Percentiles rank a stretch among this genome's conserved stretches.
Evolutionary conservation across 1,284 basidiomycete species (phyloP).

Genomic region (Inonotus obliquus): DNA sequence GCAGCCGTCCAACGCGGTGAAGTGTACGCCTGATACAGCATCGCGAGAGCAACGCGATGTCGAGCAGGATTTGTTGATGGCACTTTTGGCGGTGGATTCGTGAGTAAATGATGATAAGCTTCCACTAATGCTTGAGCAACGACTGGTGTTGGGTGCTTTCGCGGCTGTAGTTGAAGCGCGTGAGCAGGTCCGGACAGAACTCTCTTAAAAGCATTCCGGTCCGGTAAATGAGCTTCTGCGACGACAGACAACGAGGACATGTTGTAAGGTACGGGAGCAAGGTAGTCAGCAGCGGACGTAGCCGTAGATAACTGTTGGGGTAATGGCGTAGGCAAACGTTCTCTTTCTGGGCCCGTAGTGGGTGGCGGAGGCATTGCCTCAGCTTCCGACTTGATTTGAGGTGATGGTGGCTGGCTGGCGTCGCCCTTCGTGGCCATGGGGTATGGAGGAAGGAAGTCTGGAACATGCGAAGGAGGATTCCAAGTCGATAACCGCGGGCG

Average conservation of each 20-base stretch:
- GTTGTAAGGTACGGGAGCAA: conserved; percentile 62
- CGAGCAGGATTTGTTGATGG: conserved; percentile 49
- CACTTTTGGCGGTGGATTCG: conserved; percentile 46
- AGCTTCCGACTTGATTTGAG: conserved; percentile 25
- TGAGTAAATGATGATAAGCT: conserved; percentile 71
- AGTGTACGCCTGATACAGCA: conserved; percentile 51
- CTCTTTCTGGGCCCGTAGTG: conserved; percentile 1
- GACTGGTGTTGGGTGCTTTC: conserved; percentile 32
- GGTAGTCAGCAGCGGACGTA: conserved; percentile 53
- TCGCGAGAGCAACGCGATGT: conserved; percentile 65
- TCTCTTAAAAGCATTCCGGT: conserved; percentile 21
- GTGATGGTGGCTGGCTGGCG: conserved; percentile 29
- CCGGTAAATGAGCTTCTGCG: conserved; percentile 64
- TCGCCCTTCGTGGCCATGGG: conserved; percentile 34
- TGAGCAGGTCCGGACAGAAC: not conserved
- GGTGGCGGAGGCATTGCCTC: conserved; percentile 23
- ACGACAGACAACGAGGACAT: conserved; percentile 58
- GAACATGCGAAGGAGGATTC: conserved; percentile 58
- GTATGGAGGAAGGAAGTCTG: conserved; percentile 63
- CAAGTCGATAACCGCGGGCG: conserved; percentile 49
- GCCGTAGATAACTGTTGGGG: conserved; percentile 42
- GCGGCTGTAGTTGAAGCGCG: conserved; percentile 18
- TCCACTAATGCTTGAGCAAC: conserved; percentile 52
- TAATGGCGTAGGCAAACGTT: conserved; percentile 21
- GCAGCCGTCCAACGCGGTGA: conserved; percentile 62